These are phyloP conservation scores for Firmiana major DNA, from an alignment of 345 rosid species.

Conservation along the genomic window DNA sequence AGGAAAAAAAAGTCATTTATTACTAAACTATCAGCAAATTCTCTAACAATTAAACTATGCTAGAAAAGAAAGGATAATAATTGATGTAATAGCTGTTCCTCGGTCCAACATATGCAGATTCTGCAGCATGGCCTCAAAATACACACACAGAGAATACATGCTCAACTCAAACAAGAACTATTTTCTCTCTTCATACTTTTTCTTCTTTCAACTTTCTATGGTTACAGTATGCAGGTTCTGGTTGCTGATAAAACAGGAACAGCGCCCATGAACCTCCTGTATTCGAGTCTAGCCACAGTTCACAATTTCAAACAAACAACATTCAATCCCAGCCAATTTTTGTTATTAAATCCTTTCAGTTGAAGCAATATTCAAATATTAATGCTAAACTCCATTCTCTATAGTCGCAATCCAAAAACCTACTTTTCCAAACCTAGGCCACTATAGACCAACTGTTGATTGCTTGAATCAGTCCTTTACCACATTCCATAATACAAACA, in stretches of 20 bases:
- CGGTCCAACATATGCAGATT: neutral
- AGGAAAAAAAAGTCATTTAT: conserved; percentile 5
- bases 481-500: neutral
- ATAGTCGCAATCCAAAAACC: neutral
- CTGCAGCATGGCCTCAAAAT: neutral
- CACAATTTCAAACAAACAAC: neutral
- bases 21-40: conserved; percentile 16
- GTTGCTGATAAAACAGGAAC: neutral
- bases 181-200: neutral
- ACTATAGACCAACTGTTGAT: neutral
- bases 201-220: neutral
- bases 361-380: neutral
- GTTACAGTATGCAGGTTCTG: neutral
- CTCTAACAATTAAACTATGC: neutral
- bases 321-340: neutral
- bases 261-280: neutral
- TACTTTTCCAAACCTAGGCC: neutral
- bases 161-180: neutral
- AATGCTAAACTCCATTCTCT: neutral
- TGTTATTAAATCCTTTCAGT: neutral
- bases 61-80: neutral
- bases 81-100: neutral
- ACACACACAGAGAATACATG: too few species aligned
- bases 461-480: neutral
- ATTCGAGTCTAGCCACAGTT: neutral